Evolutionary conservation across 306 rosid genomes (phyloP), one percentile per base, ranked within the genome.

Genomic region (Medicago lupulina): DNA sequence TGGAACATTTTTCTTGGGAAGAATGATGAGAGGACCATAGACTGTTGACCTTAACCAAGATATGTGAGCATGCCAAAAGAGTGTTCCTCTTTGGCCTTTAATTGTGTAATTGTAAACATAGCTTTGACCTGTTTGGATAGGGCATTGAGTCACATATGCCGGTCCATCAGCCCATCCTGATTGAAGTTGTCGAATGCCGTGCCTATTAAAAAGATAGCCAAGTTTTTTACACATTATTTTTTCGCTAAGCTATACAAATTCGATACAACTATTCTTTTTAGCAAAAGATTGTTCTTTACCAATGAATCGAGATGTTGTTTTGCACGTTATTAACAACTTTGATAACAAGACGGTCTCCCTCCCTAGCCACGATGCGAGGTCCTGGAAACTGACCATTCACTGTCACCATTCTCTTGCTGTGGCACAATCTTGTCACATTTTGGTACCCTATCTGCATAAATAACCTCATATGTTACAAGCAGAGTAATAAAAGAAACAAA

Each of bases 321-420:
- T 58, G 80, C 44, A 86, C 89, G 82, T 89, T 78, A 73, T 89
- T 91, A 39, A 75, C 84, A 14, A 91, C 94, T 80, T 85, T 83
- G 41, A 91, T 89, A 13, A 89, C 77, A 23, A 91, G 87, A 5
- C 16, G 88, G 59, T 91, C 97, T 21, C 91, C 94, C 51, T 91
- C 97, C n/a, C 94, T 78, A 2, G 89, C 92, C 18, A 89, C 82
- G 74, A 91, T 85, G 5, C 85, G 80, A 67, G 97, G 97, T 55
- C 97, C 97, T 0, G 95, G 97, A 86, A 91, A 87, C 39, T 86
- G 75, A 6, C 94, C 94, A 44, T 91, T 89, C 58, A 86, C 92
- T 2, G 92, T 87, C 55, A 91, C 83, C 21, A 91, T 81, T 79
- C 81, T 87, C 85, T 86, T 89, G 5, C 76, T 85, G 75, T 89